Base-by-base conservation (phyloP, 2,329 filamentous ascomycete species). In the Colletotrichum chlorophyti region DNA sequence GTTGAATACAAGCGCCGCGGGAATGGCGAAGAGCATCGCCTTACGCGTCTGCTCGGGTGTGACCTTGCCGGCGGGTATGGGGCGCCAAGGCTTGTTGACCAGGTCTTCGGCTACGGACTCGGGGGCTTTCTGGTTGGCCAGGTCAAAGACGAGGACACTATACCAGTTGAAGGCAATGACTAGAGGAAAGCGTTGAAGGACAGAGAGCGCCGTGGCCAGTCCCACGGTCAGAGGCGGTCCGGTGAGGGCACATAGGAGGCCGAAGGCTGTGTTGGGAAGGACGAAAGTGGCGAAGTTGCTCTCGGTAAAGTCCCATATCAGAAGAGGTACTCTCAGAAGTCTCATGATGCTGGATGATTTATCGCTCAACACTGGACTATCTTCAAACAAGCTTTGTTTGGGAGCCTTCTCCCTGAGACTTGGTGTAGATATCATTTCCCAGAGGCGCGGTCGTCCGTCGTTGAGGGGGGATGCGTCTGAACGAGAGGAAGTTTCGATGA, bases 1-100 rank as follows among this genome's bases (percentile, higher is more conserved):
- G 42, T 66, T 65, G 9, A 64, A 24, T 6, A 54, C 50, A 1
- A 70, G 32, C 3, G 64, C 62, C 2, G 64, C 24, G 9, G 66
- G 64, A 24, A 70, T 65, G 3, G 62, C 47, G 11, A 60, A 27
- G 5, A 72, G 64, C 41, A 73, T 63, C 47, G 55, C 49, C 6
- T 57, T 53, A 11, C 69, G 68, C 4, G 70, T 64, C 46, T 70
- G 63, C 26, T 65, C 65, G 1, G 54, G 26, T 15, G 69, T 64
- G 43, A 70, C 38, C 6, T 65, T 65, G 3, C 63, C 55, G 8
- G 63, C 60, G 31, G 69, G 68, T 4, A 72, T 61, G 0, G 70
- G 65, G 3, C 69, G 60, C 70, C 70, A 72, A 5, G 70, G 70
- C 58, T 73, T 71, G 61, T 73, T 73, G 29, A 64, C 52, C 3